Evolutionary conservation across 2,329 filamentous ascomycete genomes (phyloP).

Genomic region (Pseudodiploospora longispora): DNA sequence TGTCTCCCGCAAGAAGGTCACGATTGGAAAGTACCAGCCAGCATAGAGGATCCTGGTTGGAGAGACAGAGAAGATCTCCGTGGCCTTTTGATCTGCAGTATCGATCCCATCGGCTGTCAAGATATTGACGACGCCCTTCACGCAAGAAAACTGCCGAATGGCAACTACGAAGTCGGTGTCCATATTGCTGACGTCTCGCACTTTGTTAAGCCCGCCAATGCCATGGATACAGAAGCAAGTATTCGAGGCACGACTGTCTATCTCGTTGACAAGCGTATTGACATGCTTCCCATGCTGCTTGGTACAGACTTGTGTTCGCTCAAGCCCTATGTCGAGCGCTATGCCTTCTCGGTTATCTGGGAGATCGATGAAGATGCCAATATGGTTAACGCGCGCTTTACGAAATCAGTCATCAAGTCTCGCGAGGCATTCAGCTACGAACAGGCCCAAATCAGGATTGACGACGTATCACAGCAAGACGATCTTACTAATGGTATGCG

Average conservation of each 20-base stretch:
- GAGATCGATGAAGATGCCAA: constrained; percentile 81
- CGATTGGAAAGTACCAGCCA: constrained; percentile 84
- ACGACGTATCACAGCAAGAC: constrained; percentile 79
- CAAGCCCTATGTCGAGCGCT: constrained; percentile 95
- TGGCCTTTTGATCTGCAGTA: constrained; percentile 86
- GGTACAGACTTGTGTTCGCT: constrained; percentile 94
- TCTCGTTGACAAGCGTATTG: constrained; percentile 96
- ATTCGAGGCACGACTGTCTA: constrained; percentile 95
- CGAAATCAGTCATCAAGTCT: constrained; percentile 95
- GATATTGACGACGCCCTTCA: constrained; percentile 98
- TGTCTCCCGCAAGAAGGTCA: constrained; percentile 88
- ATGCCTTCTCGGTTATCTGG: constrained; percentile 80
- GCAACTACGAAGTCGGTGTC: constrained; percentile 92
- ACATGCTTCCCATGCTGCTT: constrained; percentile 95
- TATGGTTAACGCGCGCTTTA: constrained; percentile 78
- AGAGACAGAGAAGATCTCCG: constrained; percentile 75
- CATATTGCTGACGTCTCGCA: constrained; percentile 99
- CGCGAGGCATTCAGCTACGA: constrained; percentile 97
- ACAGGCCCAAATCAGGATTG: constrained; percentile 86
- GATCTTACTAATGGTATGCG: constrained; percentile 87
- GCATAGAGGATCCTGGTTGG: constrained; percentile 77
- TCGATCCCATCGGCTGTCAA: constrained; percentile 91
- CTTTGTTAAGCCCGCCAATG: constrained; percentile 93
- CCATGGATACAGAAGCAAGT: constrained; percentile 94
- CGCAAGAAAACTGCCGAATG: constrained; percentile 74